These are phyloP conservation scores for Neurospora intermedia DNA, from an alignment of 495 filamentous ascomycete genomes.

Conservation along the genomic window DNA sequence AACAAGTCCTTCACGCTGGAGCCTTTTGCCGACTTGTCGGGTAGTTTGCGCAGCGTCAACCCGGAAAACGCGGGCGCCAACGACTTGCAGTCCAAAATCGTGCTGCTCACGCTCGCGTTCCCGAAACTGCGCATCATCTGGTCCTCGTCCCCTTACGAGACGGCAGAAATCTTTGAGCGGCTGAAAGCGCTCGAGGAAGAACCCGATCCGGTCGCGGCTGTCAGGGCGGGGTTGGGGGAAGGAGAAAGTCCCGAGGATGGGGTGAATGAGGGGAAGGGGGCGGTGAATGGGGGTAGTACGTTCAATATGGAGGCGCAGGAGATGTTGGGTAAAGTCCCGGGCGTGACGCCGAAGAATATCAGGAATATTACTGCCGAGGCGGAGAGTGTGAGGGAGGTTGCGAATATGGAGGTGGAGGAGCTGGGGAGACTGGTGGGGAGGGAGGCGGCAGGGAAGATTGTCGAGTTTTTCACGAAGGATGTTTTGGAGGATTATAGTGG, in stretches of 20 bases:
- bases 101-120: slow-evolving; percentile 86
- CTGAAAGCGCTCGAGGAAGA: slow-evolving; percentile 81
- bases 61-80: slow-evolving; percentile 42
- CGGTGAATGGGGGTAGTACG: slow-evolving; percentile 16
- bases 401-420: slow-evolving; percentile 73
- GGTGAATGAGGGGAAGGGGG: background rate
- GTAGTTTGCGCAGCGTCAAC: slow-evolving; percentile 45
- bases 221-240: slow-evolving; percentile 65
- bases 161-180: slow-evolving; percentile 90
- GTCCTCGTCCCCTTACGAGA: slow-evolving; percentile 89
- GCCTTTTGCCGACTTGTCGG: slow-evolving; percentile 72
- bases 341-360: slow-evolving; percentile 70
- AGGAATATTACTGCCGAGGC: slow-evolving; percentile 58
- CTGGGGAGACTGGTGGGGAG: slow-evolving; percentile 63
- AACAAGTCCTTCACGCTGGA: slow-evolving; percentile 96
- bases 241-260: slow-evolving; percentile 40
- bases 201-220: slow-evolving; percentile 81
- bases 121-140: slow-evolving; percentile 84
- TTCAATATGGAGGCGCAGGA: slow-evolving; percentile 63
- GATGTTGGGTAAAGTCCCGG: slow-evolving; percentile 78
- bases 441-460: slow-evolving; percentile 69
- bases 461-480: slow-evolving; percentile 76
- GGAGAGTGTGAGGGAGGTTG: slow-evolving; percentile 69
- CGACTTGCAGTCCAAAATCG: slow-evolving; percentile 85
- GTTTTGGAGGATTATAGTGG: slow-evolving; percentile 37